Conservation (phyloP, 306 rosid species). For the Cucurbita argyrosperma region DNA sequence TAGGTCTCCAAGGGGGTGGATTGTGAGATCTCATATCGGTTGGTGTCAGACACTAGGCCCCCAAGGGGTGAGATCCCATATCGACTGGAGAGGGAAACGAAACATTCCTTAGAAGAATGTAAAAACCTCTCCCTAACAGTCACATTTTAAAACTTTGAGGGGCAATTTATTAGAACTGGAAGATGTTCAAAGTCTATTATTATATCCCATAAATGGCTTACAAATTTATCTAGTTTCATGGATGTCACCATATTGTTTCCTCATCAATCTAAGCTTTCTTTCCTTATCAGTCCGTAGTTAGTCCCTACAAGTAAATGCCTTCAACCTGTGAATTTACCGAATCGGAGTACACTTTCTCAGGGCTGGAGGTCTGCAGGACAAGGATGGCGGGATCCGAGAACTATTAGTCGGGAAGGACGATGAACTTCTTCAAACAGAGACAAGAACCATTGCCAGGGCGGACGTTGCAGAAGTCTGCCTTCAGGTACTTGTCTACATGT, state of each 20-base stretch:
- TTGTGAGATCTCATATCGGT: no score
- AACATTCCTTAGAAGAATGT: no score
- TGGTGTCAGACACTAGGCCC: no score
- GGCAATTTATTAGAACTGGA: no score
- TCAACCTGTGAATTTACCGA: neutral
- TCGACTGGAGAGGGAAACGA: no score
- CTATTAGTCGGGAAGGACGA: slow-evolving; percentile 77
- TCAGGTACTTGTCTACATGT: slow-evolving; percentile 37
- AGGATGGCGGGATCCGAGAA: slow-evolving; percentile 73
- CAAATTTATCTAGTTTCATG: neutral
- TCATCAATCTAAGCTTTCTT: neutral
- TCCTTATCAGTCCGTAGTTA: neutral
- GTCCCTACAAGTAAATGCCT: neutral
- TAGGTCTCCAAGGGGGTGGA: no score
- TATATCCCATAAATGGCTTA: neutral
- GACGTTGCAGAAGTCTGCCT: slow-evolving; percentile 89
- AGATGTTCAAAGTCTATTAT: neutral
- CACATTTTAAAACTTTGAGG: no score
- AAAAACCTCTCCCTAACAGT: no score
- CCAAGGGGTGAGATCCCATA: no score
- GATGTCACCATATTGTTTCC: neutral
- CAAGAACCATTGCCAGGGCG: slow-evolving; percentile 63
- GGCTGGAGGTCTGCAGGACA: slow-evolving; percentile 91
- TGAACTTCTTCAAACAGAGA: slow-evolving; percentile 73
- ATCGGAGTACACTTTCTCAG: slow-evolving; percentile 18